phyloP scores from a whole-genome alignment of 805 yeast species.

The Debaryomyces maramus region DNA sequence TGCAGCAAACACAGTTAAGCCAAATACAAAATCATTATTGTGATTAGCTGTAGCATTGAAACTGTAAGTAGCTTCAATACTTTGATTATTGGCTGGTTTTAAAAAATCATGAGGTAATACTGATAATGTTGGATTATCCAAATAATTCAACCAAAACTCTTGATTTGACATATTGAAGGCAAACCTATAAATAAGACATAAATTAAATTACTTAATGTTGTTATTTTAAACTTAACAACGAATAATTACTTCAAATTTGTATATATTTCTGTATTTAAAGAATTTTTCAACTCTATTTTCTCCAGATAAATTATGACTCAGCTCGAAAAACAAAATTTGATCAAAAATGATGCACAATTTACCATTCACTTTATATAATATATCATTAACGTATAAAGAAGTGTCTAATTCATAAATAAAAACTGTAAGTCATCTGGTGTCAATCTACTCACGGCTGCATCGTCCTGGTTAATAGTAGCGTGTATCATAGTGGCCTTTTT shows the following conservation, averaged over 20 bases:
- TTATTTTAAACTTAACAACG: neutral
- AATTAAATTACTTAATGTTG: neutral
- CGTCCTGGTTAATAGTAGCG: slow-evolving; percentile 93
- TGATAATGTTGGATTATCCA: slow-evolving; percentile 82
- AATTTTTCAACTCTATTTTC: neutral
- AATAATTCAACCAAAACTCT: slow-evolving; percentile 57
- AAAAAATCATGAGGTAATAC: slow-evolving; percentile 86
- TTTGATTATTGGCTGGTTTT: slow-evolving; percentile 67
- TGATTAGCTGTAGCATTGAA: slow-evolving; percentile 10
- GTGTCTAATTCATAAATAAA: slow-evolving; percentile 71
- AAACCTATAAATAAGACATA: neutral
- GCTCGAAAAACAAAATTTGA: slow-evolving; percentile 1
- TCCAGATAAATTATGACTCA: neutral
- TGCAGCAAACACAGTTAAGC: slow-evolving; percentile 66
- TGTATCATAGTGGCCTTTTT: slow-evolving; percentile 98
- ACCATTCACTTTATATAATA: neutral
- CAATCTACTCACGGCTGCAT: slow-evolving; percentile 81
- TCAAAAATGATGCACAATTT: neutral
- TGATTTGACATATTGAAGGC: slow-evolving; percentile 17
- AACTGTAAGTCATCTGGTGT: slow-evolving; percentile 96
- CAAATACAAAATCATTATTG: slow-evolving; percentile 44
- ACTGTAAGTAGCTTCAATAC: slow-evolving; percentile 58
- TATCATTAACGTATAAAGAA: neutral
- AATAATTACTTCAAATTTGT: neutral
- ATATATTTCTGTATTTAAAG: neutral